Percentiles rank a stretch among this genome's conserved stretches.
phyloP scores from a whole-genome alignment of 345 rosid genomes.

The Murraya paniculata region DNA sequence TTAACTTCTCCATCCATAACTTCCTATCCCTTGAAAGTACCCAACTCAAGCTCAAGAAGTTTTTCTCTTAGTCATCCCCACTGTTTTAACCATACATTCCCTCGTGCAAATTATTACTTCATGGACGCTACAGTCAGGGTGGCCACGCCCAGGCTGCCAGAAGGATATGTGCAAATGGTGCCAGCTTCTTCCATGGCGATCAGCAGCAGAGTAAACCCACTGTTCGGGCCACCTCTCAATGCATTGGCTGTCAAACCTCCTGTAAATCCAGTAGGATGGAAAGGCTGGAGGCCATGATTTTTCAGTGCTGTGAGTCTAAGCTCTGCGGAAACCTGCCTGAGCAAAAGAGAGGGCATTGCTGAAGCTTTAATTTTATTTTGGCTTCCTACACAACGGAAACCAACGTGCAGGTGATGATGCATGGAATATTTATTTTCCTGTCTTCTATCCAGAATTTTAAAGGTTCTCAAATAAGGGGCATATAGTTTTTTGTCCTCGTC shows the following conservation, averaged over 20 bases:
- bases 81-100: not conserved
- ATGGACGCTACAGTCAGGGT: not conserved
- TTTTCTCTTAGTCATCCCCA: not conserved
- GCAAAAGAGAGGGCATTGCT: not conserved
- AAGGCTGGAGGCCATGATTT: slow-evolving; percentile 18
- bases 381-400: not conserved
- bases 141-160: slow-evolving; percentile 5
- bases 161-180: not conserved
- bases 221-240: slow-evolving; percentile 6
- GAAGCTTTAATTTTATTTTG: not conserved
- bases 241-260: slow-evolving; percentile 5
- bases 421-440: not conserved
- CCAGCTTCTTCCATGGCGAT: not conserved
- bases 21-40: not conserved
- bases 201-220: not conserved
- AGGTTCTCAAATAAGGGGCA: not conserved
- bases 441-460: not conserved
- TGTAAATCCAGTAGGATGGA: slow-evolving; percentile 16
- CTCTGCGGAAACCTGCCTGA: not conserved
- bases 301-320: not conserved
- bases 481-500: not conserved
- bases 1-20: not conserved
- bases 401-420: not conserved
- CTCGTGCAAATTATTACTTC: not conserved
- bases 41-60: not conserved